These are phyloP conservation scores for Coelastrella sp. DNA, from an alignment of 139 green algal genomes.

Conservation along the genomic window DNA sequence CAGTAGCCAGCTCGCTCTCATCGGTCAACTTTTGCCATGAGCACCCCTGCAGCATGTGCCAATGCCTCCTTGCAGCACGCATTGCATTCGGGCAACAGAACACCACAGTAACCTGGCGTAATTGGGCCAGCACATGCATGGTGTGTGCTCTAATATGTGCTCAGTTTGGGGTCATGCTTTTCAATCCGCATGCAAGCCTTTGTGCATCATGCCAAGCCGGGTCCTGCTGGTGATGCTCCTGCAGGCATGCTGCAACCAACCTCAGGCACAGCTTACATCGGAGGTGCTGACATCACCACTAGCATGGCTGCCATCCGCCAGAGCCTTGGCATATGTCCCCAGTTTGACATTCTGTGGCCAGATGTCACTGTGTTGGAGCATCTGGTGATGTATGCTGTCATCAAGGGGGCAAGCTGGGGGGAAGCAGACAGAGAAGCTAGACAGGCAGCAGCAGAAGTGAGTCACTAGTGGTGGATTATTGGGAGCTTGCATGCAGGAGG, in stretches of 20 bases:
- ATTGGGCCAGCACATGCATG: no score
- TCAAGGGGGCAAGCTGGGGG: constrained; percentile 70
- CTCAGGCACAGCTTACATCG: constrained; percentile 59
- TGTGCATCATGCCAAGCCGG: neutral
- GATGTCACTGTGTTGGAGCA: constrained; percentile 88
- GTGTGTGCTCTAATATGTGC: no score
- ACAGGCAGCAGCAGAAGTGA: constrained; percentile 64
- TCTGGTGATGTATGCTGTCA: constrained; percentile 79
- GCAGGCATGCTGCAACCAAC: constrained; percentile 76
- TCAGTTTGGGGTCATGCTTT: no score
- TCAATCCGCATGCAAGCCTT: neutral
- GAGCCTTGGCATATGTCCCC: constrained; percentile 57
- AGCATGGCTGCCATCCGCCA: constrained; percentile 68
- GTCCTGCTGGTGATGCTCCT: neutral
- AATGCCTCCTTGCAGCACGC: no score
- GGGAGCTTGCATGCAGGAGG: neutral
- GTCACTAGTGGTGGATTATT: neutral
- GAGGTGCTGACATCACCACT: constrained; percentile 55
- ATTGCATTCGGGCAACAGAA: no score
- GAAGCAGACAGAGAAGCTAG: constrained; percentile 34
- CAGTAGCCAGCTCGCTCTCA: no score
- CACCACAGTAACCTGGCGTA: no score
- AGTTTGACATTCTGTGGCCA: constrained; percentile 93
- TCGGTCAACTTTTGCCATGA: no score
- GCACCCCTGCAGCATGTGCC: no score